These are phyloP conservation scores for Trichoderma guizhouense DNA, from an alignment of 2,329 filamentous ascomycete genomes.

Conservation along the genomic window DNA sequence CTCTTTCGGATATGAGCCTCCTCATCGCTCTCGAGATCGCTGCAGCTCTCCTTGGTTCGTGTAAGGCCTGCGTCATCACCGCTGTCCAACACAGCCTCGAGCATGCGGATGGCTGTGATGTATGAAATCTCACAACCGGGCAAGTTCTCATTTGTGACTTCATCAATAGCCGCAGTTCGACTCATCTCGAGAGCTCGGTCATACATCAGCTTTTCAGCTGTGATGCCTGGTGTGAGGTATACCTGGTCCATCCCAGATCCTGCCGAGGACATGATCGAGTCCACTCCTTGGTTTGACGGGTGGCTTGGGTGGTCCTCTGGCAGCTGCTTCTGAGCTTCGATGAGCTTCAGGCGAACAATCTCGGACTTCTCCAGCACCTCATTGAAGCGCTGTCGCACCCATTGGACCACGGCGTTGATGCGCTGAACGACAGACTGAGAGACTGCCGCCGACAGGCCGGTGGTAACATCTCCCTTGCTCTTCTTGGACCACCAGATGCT, in stretches of 20 bases:
- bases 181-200: constrained; percentile 97
- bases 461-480: constrained; percentile 59
- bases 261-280: constrained; percentile 53
- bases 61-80: constrained; percentile 57
- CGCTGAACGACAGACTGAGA: constrained; percentile 58
- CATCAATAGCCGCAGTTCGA: constrained; percentile 86
- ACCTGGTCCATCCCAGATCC: constrained; percentile 74
- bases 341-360: constrained; percentile 81
- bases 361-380: constrained; percentile 96
- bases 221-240: constrained; percentile 80
- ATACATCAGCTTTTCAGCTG: constrained; percentile 96
- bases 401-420: constrained; percentile 92
- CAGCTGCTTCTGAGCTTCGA: constrained; percentile 79
- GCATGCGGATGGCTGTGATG: constrained; percentile 86
- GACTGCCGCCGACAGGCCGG: constrained; percentile 37
- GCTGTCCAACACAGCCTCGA: constrained; percentile 88
- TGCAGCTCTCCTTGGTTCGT: constrained; percentile 39
- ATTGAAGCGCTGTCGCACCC: constrained; percentile 92
- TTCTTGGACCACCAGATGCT: constrained; percentile 86
- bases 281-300: constrained; percentile 69
- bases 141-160: constrained; percentile 88
- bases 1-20: constrained; percentile 69
- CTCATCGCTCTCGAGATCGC: constrained; percentile 63
- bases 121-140: constrained; percentile 88
- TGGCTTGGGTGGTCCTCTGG: constrained; percentile 84